phyloP scores from a whole-genome alignment of 2,329 filamentous ascomycete genomes.

The Penicillium palitans region DNA sequence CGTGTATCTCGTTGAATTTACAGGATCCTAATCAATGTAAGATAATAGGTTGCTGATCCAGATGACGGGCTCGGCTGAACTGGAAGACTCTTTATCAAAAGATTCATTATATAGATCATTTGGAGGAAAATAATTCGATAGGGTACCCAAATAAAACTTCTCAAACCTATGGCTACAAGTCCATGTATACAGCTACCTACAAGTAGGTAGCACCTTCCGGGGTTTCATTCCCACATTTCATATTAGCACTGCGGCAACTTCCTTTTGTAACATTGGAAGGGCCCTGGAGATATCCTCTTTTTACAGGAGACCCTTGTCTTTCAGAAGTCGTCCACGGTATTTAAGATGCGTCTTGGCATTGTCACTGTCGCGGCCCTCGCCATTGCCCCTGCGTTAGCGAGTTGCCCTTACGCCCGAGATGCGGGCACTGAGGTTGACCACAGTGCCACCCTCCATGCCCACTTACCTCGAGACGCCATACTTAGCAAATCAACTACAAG shows the following conservation, averaged over 20 bases:
- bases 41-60: background rate
- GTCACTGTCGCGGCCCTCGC: background rate
- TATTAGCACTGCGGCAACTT: background rate
- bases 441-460: background rate
- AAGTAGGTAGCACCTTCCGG: background rate
- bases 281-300: too few relatives aligned
- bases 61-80: background rate
- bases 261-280: background rate
- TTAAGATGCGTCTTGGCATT: background rate
- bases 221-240: background rate
- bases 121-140: background rate
- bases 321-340: background rate
- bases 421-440: background rate
- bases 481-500: too few relatives aligned
- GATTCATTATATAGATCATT: background rate
- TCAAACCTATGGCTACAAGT: background rate
- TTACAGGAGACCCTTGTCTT: background rate
- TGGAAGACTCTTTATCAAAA: background rate
- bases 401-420: conserved; percentile 3
- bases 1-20: too few relatives aligned
- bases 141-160: background rate
- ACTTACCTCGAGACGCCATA: background rate
- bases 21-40: background rate
- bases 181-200: background rate
- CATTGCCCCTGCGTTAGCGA: background rate